phyloP scores from a whole-genome alignment of 2,329 filamentous ascomycete genomes.

The Xylogone sp. region DNA sequence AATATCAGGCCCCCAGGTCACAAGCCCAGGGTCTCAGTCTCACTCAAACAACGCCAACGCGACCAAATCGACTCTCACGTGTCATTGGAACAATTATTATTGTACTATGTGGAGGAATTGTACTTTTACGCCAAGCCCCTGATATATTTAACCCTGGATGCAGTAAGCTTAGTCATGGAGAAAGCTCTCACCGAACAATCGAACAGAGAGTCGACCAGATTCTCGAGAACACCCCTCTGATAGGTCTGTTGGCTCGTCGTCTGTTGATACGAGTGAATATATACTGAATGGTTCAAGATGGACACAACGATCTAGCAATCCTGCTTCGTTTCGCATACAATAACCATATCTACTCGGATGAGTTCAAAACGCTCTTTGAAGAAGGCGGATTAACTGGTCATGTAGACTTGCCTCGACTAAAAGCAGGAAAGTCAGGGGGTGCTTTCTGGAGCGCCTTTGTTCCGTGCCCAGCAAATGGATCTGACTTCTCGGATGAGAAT shows the following conservation, averaged over 20 bases:
- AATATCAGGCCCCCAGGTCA: neutral
- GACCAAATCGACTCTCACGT: neutral
- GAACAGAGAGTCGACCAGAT: slow-evolving; percentile 37
- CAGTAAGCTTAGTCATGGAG: neutral
- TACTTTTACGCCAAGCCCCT: neutral
- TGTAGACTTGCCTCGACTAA: slow-evolving; percentile 75
- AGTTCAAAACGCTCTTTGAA: slow-evolving; percentile 73
- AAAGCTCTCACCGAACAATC: slow-evolving; percentile 15
- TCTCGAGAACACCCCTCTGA: slow-evolving; percentile 41
- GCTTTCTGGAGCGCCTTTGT: slow-evolving; percentile 93
- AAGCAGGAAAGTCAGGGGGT: slow-evolving; percentile 69
- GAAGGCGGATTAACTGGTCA: slow-evolving; percentile 65
- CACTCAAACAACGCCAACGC: neutral
- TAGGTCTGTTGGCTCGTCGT: slow-evolving; percentile 33
- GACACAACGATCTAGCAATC: slow-evolving; percentile 84
- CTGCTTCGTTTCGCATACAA: slow-evolving; percentile 61
- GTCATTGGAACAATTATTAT: neutral
- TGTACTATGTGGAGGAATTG: neutral
- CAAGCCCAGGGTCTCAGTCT: too few relatives aligned
- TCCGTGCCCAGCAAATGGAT: slow-evolving; percentile 68
- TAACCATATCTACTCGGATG: slow-evolving; percentile 73
- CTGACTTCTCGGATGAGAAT: slow-evolving; percentile 69
- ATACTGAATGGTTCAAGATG: slow-evolving; percentile 52
- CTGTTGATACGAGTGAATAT: neutral
- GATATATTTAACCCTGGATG: neutral